A percentile compares a stretch with the other conserved stretches of the same genome.
These are phyloP conservation scores for Beta corolliflora DNA, from an alignment of 179 eudicot species.

Conservation along the genomic window DNA sequence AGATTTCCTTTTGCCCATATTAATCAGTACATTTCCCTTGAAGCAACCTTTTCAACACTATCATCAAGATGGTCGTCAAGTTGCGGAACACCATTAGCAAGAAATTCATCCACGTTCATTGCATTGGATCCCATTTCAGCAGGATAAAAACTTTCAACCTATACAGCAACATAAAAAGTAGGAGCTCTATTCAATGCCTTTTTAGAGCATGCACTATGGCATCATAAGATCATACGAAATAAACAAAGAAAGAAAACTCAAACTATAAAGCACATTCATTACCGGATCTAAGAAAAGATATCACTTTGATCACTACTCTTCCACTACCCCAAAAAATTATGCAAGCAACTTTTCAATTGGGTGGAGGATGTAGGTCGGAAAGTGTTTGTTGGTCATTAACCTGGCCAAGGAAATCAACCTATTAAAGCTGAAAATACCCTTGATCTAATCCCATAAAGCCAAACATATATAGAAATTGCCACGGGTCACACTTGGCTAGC, in stretches of 20 bases:
- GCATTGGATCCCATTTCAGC: conserved; percentile 69
- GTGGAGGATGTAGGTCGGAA: background rate
- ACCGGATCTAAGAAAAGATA: background rate
- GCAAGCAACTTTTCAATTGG: background rate
- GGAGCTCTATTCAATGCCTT: background rate
- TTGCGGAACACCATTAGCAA: conserved; percentile 69
- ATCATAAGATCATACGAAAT: background rate
- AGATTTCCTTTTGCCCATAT: background rate
- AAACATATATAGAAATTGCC: background rate
- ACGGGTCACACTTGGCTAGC: background rate
- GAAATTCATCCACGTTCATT: conserved; percentile 69
- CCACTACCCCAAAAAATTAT: background rate
- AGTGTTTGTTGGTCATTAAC: background rate
- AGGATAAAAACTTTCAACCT: conserved; percentile 93
- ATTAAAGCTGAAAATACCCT: background rate
- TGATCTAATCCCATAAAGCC: background rate
- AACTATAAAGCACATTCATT: background rate
- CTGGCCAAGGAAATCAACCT: background rate
- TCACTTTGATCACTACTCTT: background rate
- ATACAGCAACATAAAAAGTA: conserved; percentile 1
- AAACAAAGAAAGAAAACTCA: background rate
- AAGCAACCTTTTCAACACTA: conserved; percentile 63
- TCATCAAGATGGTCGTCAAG: conserved; percentile 67
- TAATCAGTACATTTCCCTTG: conserved; percentile 36
- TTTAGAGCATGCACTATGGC: background rate